A percentile compares a stretch with the other conserved stretches of the same genome.
Conservation (phyloP, 2,329 filamentous ascomycete species). For the Oidium heveae region DNA sequence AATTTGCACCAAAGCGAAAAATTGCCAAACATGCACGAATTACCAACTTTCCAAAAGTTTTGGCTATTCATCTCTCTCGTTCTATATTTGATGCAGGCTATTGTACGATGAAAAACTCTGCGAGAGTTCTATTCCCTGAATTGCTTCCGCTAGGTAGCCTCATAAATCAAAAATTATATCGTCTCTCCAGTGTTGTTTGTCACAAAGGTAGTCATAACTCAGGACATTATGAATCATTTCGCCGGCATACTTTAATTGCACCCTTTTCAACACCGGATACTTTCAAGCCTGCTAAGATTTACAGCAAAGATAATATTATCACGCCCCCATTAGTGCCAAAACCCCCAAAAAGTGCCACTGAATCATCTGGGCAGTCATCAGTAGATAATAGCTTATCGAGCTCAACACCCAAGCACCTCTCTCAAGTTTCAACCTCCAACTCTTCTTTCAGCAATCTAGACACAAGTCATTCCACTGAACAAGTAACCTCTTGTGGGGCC, state of each 20-base stretch:
- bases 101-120: slow-evolving; percentile 72
- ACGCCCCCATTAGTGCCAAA: slow-evolving; percentile 10
- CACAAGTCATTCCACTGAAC: slow-evolving; percentile 3
- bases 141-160: slow-evolving; percentile 60
- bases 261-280: slow-evolving; percentile 65
- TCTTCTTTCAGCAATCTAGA: slow-evolving; percentile 3
- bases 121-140: slow-evolving; percentile 83
- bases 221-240: slow-evolving; percentile 91
- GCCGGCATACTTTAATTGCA: slow-evolving; percentile 53
- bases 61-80: slow-evolving; percentile 77
- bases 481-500: neutral
- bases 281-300: slow-evolving; percentile 51
- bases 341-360: slow-evolving; percentile 14
- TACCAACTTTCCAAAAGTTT: slow-evolving; percentile 63
- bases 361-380: slow-evolving; percentile 9
- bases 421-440: slow-evolving; percentile 9
- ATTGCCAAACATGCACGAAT: slow-evolving; percentile 80
- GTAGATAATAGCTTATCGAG: slow-evolving; percentile 8
- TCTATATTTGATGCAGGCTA: slow-evolving; percentile 67
- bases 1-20: slow-evolving; percentile 50
- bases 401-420: slow-evolving; percentile 11
- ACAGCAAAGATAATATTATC: slow-evolving; percentile 16
- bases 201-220: slow-evolving; percentile 92
- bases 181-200: slow-evolving; percentile 64
- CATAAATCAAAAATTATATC: slow-evolving; percentile 55